These are phyloP conservation scores for Cladophialophora exuberans DNA, from an alignment of 2,329 filamentous ascomycete genomes.

Conservation along the genomic window DNA sequence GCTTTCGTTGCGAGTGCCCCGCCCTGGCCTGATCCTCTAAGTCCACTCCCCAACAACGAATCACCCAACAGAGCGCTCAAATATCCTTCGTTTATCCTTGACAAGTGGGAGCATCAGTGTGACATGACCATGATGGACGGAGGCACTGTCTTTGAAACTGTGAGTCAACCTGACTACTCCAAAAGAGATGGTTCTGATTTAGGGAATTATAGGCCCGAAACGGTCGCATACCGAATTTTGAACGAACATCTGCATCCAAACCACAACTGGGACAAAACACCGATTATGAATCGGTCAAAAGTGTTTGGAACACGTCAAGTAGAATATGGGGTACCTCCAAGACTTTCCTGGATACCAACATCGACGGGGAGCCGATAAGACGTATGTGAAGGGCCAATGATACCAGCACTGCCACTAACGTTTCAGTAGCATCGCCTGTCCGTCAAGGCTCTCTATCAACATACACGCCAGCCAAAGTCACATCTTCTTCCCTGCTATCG, in stretches of 20 bases:
- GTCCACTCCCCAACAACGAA: background rate
- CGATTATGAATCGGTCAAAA: slow-evolving; percentile 48
- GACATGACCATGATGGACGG: slow-evolving; percentile 44
- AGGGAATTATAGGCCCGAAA: slow-evolving; percentile 13
- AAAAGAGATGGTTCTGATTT: slow-evolving; percentile 9
- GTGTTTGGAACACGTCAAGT: slow-evolving; percentile 45
- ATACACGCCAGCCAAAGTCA: slow-evolving; percentile 8
- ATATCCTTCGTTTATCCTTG: background rate
- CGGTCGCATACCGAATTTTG: slow-evolving; percentile 16
- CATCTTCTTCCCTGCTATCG: slow-evolving; percentile 14
- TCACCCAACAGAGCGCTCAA: background rate
- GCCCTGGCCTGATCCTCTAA: background rate
- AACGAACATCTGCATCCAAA: slow-evolving; percentile 20
- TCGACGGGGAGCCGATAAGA: slow-evolving; percentile 51
- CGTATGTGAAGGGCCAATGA: slow-evolving; percentile 43
- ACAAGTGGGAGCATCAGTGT: slow-evolving; percentile 33
- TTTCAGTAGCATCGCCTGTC: slow-evolving; percentile 18
- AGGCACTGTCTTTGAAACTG: slow-evolving; percentile 42
- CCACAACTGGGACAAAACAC: slow-evolving; percentile 39
- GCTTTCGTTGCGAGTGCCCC: background rate
- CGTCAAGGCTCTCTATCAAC: slow-evolving; percentile 22
- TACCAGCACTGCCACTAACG: slow-evolving; percentile 12
- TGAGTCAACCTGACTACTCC: slow-evolving; percentile 33
- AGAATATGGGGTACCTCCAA: slow-evolving; percentile 57
- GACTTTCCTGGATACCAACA: slow-evolving; percentile 51